Base-by-base conservation (phyloP, 208 protist species). In the Wallacemonas sp. region DNA sequence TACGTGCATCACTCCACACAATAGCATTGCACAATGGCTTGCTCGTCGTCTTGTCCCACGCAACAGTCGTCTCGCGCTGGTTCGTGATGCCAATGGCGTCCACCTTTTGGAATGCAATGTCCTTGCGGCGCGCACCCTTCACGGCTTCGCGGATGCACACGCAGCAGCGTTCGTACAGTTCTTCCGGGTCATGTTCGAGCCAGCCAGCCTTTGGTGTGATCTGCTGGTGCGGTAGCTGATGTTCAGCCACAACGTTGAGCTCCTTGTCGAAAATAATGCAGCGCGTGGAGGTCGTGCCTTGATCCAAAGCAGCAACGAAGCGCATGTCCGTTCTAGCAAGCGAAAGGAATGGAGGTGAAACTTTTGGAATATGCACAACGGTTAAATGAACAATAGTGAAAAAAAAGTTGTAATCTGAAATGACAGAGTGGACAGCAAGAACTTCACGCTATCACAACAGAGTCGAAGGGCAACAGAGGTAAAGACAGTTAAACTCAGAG, bases 21-120 rank as follows among this genome's bases (percentile, higher is more conserved):
- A 99, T 98, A 5, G 97, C 96, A 59, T 98, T 96, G 79, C 92
- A 93, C 6, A 99, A 78, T 8, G 98, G 97, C 59, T 90, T 72
- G 11, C 96, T 96, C 0, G 97, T 99, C 17, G 62, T 60, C 47
- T 79, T 75, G 70, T 99, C 98, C 99, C 99, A 99, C n/a, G 98
- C 90, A 17, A 99, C 79, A 1, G 95, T 92, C 9, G 98, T 99
- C 77, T 99, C 98, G 36, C 99, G 87, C 77, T 99, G 99, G 78
- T 99, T 99, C 26, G 99, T 99, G 47, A 99, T 96, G 21, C 98
- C 98, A 49, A 97, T 80, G 12, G 69, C 80, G 27, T 81, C 79
- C n/a, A 91, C 58, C 73, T 75, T 19, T 60, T 65, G 61, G 82
- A 93, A 51, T 67, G 62, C 15, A 75, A 39, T 31, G 80, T n/a